phyloP scores from a whole-genome alignment of 495 filamentous ascomycete genomes.

The Trichoderma erinaceum region DNA sequence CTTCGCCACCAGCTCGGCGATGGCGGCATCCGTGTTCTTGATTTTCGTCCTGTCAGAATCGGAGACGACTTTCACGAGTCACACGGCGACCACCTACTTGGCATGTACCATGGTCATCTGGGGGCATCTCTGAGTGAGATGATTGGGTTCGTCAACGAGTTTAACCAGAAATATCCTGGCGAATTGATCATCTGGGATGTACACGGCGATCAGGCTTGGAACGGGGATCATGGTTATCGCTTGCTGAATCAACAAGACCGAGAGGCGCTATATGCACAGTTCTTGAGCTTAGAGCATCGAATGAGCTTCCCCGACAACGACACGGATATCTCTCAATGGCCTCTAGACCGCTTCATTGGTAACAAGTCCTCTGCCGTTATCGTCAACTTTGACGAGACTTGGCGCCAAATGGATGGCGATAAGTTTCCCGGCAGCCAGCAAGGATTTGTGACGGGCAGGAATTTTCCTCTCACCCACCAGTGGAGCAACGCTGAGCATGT shows the following conservation, averaged over 20 bases:
- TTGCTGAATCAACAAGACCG: background rate
- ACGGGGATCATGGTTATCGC: background rate
- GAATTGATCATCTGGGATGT: conserved; percentile 18
- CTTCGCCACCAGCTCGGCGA: conserved; percentile 7
- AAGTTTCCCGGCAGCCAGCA: background rate
- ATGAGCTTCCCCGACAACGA: background rate
- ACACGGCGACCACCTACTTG: background rate
- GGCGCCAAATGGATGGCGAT: background rate
- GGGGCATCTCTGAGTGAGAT: background rate
- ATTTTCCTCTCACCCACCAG: background rate
- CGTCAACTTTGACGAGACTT: conserved; percentile 5
- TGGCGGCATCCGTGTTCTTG: conserved; percentile 12
- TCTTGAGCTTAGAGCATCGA: background rate
- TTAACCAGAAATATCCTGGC: conserved; percentile 9
- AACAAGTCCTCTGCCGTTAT: conserved; percentile 5
- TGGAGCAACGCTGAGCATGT: conserved; percentile 4
- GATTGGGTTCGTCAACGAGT: conserved; percentile 13
- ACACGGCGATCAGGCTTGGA: background rate
- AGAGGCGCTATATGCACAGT: background rate
- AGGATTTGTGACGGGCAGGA: background rate
- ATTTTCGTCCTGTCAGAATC: background rate
- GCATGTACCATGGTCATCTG: background rate
- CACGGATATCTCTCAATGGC: background rate
- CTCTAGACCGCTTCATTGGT: conserved; percentile 1
- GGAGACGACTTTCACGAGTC: background rate